Conservation (phyloP, 768 basidiomycete genomes). For the Lentinula sp. region DNA sequence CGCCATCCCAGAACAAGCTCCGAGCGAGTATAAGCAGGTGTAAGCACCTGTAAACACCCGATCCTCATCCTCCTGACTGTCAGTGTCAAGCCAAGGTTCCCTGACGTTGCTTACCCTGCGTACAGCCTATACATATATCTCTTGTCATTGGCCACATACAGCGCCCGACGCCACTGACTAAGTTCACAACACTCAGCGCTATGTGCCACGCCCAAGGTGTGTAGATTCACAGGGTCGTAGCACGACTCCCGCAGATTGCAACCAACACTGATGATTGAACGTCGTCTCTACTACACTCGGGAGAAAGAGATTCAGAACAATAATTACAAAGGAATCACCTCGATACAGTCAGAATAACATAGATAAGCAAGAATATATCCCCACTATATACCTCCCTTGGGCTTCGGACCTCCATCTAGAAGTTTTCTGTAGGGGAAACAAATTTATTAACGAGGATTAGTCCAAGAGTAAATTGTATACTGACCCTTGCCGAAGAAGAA, state of each 20-base stretch:
- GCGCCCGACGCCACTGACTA: background rate
- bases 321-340: background rate
- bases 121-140: no score
- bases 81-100: no score
- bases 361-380: background rate
- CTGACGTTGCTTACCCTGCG: no score
- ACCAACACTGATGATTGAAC: background rate
- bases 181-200: background rate
- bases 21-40: no score
- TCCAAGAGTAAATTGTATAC: conserved; percentile 15
- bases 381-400: background rate
- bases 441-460: background rate
- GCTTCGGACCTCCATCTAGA: conserved; percentile 15
- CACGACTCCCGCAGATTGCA: background rate
- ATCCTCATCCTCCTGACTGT: no score
- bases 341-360: background rate
- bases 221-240: no score
- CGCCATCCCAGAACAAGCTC: background rate
- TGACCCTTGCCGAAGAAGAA: conserved; percentile 91
- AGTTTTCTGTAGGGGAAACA: conserved; percentile 23
- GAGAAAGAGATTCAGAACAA: background rate
- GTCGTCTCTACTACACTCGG: background rate
- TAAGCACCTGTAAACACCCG: no score
- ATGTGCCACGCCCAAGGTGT: no score
- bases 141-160: background rate